Conservation (phyloP, 371 early-diverging fungal species). For the Mortierella sp. region DNA sequence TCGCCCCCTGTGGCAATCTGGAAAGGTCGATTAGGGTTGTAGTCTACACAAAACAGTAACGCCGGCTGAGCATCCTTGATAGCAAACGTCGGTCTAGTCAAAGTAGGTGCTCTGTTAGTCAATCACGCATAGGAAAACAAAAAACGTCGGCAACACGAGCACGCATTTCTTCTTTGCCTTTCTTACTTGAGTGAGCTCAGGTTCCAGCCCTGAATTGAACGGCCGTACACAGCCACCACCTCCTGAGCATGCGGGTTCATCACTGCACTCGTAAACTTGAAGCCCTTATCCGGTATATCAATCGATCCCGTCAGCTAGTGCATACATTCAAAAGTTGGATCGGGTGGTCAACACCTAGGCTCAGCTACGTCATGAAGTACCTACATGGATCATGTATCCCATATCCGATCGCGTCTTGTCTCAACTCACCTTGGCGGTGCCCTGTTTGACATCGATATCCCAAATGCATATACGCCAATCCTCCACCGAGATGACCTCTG, state of each 20-base stretch:
- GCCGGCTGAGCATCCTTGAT: constrained; percentile 74
- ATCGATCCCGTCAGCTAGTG: constrained; percentile 42
- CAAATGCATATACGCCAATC: constrained; percentile 55
- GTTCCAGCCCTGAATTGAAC: constrained; percentile 80
- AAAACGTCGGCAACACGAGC: too few species aligned
- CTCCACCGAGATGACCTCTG: constrained; percentile 54
- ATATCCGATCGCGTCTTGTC: too few species aligned
- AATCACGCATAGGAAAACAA: constrained; percentile 26
- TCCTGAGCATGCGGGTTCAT: constrained; percentile 83
- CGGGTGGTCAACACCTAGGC: not conserved
- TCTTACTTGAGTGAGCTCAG: constrained; percentile 63
- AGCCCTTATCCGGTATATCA: constrained; percentile 37
- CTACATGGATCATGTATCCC: too few species aligned
- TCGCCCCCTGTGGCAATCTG: constrained; percentile 87
- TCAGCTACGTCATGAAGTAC: not conserved
- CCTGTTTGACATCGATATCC: constrained; percentile 52
- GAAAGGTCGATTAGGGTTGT: constrained; percentile 88
- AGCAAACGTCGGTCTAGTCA: constrained; percentile 56
- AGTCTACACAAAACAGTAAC: constrained; percentile 81
- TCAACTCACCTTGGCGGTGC: constrained; percentile 33
- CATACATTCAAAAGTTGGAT: constrained; percentile 8
- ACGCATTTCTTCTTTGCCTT: not conserved
- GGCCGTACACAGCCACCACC: constrained; percentile 70
- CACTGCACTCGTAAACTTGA: constrained; percentile 67
- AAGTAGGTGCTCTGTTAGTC: not conserved